Base-by-base conservation (phyloP, 2,329 filamentous ascomycete genomes). In the Microdochium paspali region DNA sequence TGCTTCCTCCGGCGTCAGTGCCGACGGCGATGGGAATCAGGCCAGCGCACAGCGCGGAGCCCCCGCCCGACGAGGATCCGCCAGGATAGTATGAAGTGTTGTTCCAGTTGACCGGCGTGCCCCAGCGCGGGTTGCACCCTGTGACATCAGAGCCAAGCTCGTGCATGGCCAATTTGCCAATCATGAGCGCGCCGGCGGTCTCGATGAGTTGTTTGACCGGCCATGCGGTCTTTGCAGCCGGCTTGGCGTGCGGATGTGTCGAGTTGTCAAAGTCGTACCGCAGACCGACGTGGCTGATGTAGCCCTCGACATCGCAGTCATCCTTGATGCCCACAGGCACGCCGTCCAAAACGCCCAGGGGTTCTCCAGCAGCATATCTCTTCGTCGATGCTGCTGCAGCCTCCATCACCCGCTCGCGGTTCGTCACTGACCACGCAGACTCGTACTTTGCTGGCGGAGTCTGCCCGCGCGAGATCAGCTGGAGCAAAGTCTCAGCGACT, bases 271-370 rank as follows among this genome's bases (percentile, higher is more conserved):
- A n/a, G n/a, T 84, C 73, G 43, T 82, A 70, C 51, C 68, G 74
- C 57, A 84, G 82, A 21, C 85, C 88, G 44, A 77, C 66, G 46
- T 80, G 84, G 52, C 75, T 79, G 45, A 78, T 74, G 60, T 89
- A 90, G 13, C 85, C 87, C 53, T 79, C 73, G 26, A 90, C 70
- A 53, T 84, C 74, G 15, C 84, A 74, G 58, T 95, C 88, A 59
- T 94, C 89, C 66, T 95, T 95, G 56, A 93, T 79, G 0, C 84
- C 85, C 44, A 94, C 77, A 0, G 89, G 90, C 1, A 95, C 80
- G 12, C 90, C 90, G 57, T 95, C 90, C 7, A 95, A 69, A 4
- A 87, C 68, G 12, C 87, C 75, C 15, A 89, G 63, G 0, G 82
- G 74, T 51, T 74, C 74, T 0, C 86, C 85, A 15, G 74, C 69